These are phyloP conservation scores for Eucalyptus marginata DNA, from an alignment of 345 rosid genomes.

Conservation along the genomic window DNA sequence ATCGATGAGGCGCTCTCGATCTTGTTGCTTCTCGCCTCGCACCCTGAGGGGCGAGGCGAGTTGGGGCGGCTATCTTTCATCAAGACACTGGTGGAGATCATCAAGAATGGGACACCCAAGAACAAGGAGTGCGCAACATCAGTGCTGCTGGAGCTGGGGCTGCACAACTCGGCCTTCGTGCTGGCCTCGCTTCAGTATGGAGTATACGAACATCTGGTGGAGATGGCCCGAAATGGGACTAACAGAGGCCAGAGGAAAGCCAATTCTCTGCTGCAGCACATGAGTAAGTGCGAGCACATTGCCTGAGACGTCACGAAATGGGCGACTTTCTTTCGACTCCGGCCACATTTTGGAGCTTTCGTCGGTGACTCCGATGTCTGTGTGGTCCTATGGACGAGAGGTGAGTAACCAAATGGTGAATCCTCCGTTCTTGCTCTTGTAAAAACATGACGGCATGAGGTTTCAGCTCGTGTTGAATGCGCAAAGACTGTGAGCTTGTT, in stretches of 20 bases:
- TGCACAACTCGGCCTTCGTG: constrained; percentile 17
- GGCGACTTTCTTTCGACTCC: not conserved
- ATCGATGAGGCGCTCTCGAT: constrained; percentile 59
- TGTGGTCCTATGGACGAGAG: not conserved
- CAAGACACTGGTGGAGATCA: constrained; percentile 36
- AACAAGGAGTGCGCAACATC: constrained; percentile 55
- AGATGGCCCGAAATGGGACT: constrained; percentile 35
- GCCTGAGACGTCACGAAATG: not conserved
- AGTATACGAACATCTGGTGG: constrained; percentile 36
- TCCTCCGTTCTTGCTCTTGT: not conserved
- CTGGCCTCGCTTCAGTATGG: constrained; percentile 44
- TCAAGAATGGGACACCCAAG: constrained; percentile 39
- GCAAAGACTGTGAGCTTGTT: not conserved
- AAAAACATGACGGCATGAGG: not conserved
- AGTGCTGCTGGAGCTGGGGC: constrained; percentile 43
- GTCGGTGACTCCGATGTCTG: not conserved
- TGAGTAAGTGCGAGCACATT: constrained; percentile 49
- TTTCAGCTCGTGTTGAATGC: not conserved
- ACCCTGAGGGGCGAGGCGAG: constrained; percentile 22
- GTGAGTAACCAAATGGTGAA: not conserved
- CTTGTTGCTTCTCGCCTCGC: constrained; percentile 34
- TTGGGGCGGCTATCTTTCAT: constrained; percentile 27
- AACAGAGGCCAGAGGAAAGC: constrained; percentile 57
- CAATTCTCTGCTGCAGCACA: constrained; percentile 39
- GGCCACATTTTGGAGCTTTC: not conserved